Percentiles rank a stretch among this genome's conserved stretches.
These are phyloP conservation scores for Prunus padus DNA, from an alignment of 306 rosid species.

Conservation along the genomic window DNA sequence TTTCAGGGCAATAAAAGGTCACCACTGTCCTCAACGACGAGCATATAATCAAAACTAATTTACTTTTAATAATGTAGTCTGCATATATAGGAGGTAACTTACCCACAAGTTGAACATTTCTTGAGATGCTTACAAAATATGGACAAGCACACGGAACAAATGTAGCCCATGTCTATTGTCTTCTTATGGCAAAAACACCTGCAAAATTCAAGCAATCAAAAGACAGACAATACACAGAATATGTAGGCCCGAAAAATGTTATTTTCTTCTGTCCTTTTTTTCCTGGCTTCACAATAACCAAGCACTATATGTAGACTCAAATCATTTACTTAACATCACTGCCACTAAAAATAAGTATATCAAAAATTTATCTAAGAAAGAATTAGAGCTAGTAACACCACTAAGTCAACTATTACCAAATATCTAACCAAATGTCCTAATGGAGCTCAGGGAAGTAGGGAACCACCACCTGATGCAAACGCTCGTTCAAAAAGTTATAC, in stretches of 20 bases:
- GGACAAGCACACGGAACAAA: constrained; percentile 95
- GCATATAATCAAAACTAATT: not conserved
- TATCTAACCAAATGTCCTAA: not conserved
- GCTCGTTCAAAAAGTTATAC: not conserved
- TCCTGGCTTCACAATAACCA: not conserved
- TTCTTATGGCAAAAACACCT: constrained; percentile 99
- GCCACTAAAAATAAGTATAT: not conserved
- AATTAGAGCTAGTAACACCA: not conserved
- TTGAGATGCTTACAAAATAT: constrained; percentile 95
- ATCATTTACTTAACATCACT: not conserved
- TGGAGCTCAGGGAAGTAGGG: not conserved
- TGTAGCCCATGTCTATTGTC: constrained; percentile 93
- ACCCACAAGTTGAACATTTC: constrained; percentile 99
- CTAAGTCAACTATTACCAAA: not conserved
- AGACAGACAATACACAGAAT: not conserved
- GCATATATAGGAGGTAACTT: constrained; percentile 28
- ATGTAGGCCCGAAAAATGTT: not conserved
- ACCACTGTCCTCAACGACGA: not conserved
- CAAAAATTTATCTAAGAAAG: not conserved
- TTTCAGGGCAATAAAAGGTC: not conserved
- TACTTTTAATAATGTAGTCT: not conserved
- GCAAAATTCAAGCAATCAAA: constrained; percentile 32
- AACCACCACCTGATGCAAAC: not conserved
- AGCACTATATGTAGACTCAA: not conserved
- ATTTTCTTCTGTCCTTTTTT: not conserved